Evolutionary conservation across 148 eudicot genomes (phyloP).

Genomic region (Tetragonia tetragonoides): DNA sequence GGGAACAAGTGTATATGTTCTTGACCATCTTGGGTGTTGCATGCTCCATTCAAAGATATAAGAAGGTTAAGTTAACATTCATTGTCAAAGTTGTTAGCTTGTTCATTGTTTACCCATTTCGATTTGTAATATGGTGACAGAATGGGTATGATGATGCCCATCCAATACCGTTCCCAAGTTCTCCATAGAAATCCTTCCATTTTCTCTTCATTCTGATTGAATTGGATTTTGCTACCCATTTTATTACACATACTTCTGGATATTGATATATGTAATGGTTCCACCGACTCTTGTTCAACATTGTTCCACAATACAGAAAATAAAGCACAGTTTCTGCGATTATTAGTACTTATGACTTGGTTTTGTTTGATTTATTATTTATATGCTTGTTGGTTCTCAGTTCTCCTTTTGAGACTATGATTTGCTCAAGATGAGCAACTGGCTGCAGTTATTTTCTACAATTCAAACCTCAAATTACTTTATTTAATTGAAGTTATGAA

Average conservation of each 20-base stretch:
- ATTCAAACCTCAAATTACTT: background rate
- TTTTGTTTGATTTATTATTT: background rate
- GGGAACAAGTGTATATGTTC: background rate
- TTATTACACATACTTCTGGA: slow-evolving; percentile 22
- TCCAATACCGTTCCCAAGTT: slow-evolving; percentile 19
- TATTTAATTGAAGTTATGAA: background rate
- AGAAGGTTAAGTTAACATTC: slow-evolving; percentile 19
- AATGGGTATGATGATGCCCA: slow-evolving; percentile 27
- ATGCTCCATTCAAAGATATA: slow-evolving; percentile 18
- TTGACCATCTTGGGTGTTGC: background rate
- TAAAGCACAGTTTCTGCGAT: slow-evolving; percentile 23
- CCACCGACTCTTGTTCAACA: slow-evolving; percentile 19
- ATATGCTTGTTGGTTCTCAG: background rate
- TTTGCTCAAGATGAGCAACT: background rate
- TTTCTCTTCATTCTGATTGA: slow-evolving; percentile 18
- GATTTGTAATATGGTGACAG: slow-evolving; percentile 32
- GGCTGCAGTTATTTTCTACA: background rate
- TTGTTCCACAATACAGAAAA: slow-evolving; percentile 28
- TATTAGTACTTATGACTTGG: background rate
- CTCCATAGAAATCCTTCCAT: slow-evolving; percentile 30
- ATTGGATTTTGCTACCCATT: slow-evolving; percentile 23
- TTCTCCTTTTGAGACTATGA: background rate
- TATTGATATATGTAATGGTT: slow-evolving; percentile 33
- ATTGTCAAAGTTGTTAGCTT: slow-evolving; percentile 24
- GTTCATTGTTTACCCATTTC: slow-evolving; percentile 26